Base-by-base conservation (phyloP, 371 early-diverging fungal species). In the Mortierella sp. region DNA sequence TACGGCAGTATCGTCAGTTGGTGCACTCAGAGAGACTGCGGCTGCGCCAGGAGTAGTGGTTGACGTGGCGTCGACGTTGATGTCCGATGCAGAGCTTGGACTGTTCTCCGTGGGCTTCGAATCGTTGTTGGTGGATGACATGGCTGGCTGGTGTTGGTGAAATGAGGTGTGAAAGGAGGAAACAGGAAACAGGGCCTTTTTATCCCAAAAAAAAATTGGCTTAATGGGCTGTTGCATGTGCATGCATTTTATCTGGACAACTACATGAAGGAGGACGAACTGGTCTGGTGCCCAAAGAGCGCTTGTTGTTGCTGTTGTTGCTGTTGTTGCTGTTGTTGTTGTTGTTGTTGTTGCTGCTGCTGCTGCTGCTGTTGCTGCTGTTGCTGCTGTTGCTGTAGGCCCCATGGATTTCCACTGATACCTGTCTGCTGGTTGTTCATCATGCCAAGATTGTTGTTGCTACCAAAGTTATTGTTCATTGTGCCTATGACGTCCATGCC, bases 61-160 rank as follows among this genome's bases (percentile, higher is more conserved):
- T 10, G 59, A 44, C 43, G 63, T 45, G 19, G 55, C 34, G n/a
- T 59, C 34, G 37, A 50, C 45, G 21, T 48, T 65, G 29, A 60
- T 44, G 61, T 71, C 71, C 0, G 65, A 60, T 46, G 57, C 43
- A n/a, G 65, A 43, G 22, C 28, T 45, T 16, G 8, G 46, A 9
- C 62, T 62, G 22, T 28, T 50, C 24, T 62, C 58, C 12, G 28
- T 44, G 12, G 47, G 21, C 9, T 57, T 47, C 27, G 41, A 3
- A 52, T 56, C 54, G 46, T 61, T 54, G 46, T 45, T 29, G 53
- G 64, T n/a, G 41, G 51, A 40, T 29, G 69, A 62, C 62, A 68
- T 68, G 62, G n/a, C 34, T 9, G 6, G 29, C 37, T 47, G 9
- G 14, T 41, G 43, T 28, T 21, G 49, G 47, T 53, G 63, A 31